Conservation (phyloP, 2,329 filamentous ascomycete genomes). For the Aspergillus tanneri region DNA sequence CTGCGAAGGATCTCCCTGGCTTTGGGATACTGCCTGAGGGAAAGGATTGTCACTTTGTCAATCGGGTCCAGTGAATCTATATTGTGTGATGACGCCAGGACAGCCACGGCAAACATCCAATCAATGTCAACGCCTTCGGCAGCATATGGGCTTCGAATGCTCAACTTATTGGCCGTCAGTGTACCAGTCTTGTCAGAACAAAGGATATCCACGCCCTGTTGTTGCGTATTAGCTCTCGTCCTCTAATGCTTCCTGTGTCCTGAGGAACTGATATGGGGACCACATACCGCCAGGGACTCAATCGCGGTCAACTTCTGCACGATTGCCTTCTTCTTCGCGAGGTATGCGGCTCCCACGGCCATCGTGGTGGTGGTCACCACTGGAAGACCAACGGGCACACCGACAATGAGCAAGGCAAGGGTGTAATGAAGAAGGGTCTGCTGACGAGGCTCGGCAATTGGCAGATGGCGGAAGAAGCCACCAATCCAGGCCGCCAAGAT, state of each 20-base stretch:
- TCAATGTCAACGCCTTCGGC: slow-evolving; percentile 74
- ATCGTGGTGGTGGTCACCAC: slow-evolving; percentile 77
- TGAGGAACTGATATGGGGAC: background rate
- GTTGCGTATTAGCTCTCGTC: background rate
- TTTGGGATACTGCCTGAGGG: slow-evolving; percentile 71
- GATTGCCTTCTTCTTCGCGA: slow-evolving; percentile 75
- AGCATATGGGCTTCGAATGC: slow-evolving; percentile 73
- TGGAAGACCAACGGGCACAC: slow-evolving; percentile 77
- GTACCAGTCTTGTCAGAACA: slow-evolving; percentile 83
- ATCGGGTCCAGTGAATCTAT: slow-evolving; percentile 75
- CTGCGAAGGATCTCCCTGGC: slow-evolving; percentile 71
- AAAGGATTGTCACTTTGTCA: slow-evolving; percentile 75
- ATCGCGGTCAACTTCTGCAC: slow-evolving; percentile 78
- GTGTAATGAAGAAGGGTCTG: slow-evolving; percentile 68
- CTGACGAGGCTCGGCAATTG: slow-evolving; percentile 56
- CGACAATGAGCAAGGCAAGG: slow-evolving; percentile 70
- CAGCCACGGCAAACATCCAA: slow-evolving; percentile 81
- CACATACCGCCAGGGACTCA: slow-evolving; percentile 64
- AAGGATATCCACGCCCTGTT: slow-evolving; percentile 66
- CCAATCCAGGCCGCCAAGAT: slow-evolving; percentile 74
- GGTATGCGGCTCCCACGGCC: slow-evolving; percentile 73
- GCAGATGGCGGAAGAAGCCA: slow-evolving; percentile 71
- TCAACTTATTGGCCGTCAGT: slow-evolving; percentile 62
- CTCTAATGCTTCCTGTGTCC: no score
- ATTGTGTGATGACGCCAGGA: slow-evolving; percentile 74